Base-by-base conservation (phyloP, 495 filamentous ascomycete genomes). In the Penicillium pancosmium region DNA sequence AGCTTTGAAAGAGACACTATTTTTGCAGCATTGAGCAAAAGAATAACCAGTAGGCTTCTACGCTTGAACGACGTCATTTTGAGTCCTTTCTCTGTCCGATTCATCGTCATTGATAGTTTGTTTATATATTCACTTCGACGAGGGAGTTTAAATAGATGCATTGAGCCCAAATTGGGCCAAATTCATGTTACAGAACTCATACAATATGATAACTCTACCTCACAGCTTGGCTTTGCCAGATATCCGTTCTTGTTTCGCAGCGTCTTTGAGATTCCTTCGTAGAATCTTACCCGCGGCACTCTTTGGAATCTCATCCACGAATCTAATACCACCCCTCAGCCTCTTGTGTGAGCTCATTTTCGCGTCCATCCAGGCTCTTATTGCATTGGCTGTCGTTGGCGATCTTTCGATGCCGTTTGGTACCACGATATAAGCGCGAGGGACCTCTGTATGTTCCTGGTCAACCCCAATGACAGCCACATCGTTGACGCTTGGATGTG, bases 281-380 rank as follows among this genome's bases (percentile, higher is more conserved):
- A 93, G 66, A 51, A 93, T 88, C 80, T 94, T 94, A 7, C 91
- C 91, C 69, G 82, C 83, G 6, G 80, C 80, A 59, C 82, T 90
- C 74, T 89, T 91, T 16, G 91, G 91, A 9, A 94, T 78, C 59
- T 79, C 76, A 59, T 92, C 83, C 5, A 91, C 73, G 66, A 91
- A 93, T 19, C 77, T 78, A 0, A 93, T 77, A 3, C 91, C 91
- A 3, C 91, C 91, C 34, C 86, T 78, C 59, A 93, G 71, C 62
- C 78, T 76, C 78, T 93, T 93, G 63, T 90, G 82, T 2, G 72
- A 65, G 9, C 82, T 75, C 0, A 89, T 79, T 56, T 75, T 72
- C 13, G 50, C 56, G 0, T 75, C 75, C 54, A 91, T 63, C 77
- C 80, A 90, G 73, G 52, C 10, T 1, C 19, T 31, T 5, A 91